Evolutionary conservation across 1,284 basidiomycete species (phyloP).

Genomic region (Dichomitus squalens): DNA sequence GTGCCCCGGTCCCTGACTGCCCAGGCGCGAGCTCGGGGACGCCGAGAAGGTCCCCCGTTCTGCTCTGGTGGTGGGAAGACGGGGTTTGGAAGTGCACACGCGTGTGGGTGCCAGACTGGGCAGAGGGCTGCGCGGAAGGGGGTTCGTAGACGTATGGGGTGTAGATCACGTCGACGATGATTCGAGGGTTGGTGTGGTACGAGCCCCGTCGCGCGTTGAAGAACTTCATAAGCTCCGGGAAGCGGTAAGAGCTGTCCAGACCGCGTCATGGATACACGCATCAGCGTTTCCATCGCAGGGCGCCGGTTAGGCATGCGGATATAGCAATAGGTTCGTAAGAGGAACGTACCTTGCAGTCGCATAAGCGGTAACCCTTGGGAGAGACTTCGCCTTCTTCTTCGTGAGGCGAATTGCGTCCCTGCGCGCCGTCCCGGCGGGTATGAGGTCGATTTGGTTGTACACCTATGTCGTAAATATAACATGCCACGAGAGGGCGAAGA

Average conservation of each 20-base stretch:
- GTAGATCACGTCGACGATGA: conserved; percentile 83
- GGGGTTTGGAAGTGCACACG: conserved; percentile 34
- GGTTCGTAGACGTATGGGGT: conserved; percentile 80
- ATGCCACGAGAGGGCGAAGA: neutral
- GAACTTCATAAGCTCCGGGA: conserved; percentile 86
- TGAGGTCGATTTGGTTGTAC: conserved; percentile 88
- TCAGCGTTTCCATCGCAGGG: neutral
- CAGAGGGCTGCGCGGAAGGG: conserved; percentile 28
- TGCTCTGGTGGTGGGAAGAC: conserved; percentile 16
- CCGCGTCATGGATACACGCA: conserved; percentile 1
- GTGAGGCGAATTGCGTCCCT: conserved; percentile 89
- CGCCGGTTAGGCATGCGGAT: neutral
- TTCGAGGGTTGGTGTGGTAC: conserved; percentile 83
- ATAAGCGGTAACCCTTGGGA: conserved; percentile 95
- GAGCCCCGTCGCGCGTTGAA: conserved; percentile 80
- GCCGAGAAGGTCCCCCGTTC: conserved; percentile 71
- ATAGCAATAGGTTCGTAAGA: neutral
- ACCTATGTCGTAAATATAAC: conserved; percentile 48
- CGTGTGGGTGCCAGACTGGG: conserved; percentile 23
- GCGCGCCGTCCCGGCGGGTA: conserved; percentile 92
- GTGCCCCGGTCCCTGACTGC: conserved; percentile 13
- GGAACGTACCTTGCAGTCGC: conserved; percentile 83
- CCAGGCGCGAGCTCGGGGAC: conserved; percentile 61
- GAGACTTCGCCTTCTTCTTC: conserved; percentile 90
- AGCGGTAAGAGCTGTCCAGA: conserved; percentile 74